These are phyloP conservation scores for Stachybotrys elegans DNA, from an alignment of 2,329 filamentous ascomycete genomes.

Conservation along the genomic window DNA sequence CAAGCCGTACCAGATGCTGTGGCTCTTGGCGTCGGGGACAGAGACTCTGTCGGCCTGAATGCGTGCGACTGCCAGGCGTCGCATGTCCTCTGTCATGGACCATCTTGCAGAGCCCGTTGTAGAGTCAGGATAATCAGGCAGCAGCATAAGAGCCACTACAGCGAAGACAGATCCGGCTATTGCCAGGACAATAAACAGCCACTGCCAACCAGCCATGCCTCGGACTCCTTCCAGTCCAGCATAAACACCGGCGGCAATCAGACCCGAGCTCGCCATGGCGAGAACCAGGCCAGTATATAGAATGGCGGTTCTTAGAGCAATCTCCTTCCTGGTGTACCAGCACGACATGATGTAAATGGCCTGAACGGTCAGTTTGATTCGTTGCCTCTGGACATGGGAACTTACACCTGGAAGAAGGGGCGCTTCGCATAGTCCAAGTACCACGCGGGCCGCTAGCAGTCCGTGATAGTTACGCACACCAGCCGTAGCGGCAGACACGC, in stretches of 20 bases:
- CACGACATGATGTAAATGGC: background rate
- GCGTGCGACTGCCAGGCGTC: conserved; percentile 15
- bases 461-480: conserved; percentile 12
- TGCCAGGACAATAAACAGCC: conserved; percentile 34
- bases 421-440: conserved; percentile 12
- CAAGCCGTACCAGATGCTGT: conserved; percentile 14
- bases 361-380: background rate
- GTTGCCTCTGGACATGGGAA: background rate
- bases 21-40: conserved; percentile 12
- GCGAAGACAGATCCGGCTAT: conserved; percentile 13
- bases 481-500: conserved; percentile 12
- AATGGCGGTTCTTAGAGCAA: conserved; percentile 17
- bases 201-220: conserved; percentile 33
- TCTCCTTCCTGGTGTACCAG: conserved; percentile 20
- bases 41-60: conserved; percentile 18
- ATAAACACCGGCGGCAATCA: conserved; percentile 18
- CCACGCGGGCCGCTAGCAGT: conserved; percentile 11
- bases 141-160: conserved; percentile 10
- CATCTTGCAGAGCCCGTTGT: conserved; percentile 17
- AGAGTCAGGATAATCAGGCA: conserved; percentile 17
- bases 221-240: conserved; percentile 11
- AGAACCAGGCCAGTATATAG: conserved; percentile 18
- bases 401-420: conserved; percentile 13
- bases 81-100: conserved; percentile 17
- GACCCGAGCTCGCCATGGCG: conserved; percentile 14